These are phyloP conservation scores for Tolypocladium cylindrosporum DNA, from an alignment of 2,329 filamentous ascomycete species.

Conservation along the genomic window DNA sequence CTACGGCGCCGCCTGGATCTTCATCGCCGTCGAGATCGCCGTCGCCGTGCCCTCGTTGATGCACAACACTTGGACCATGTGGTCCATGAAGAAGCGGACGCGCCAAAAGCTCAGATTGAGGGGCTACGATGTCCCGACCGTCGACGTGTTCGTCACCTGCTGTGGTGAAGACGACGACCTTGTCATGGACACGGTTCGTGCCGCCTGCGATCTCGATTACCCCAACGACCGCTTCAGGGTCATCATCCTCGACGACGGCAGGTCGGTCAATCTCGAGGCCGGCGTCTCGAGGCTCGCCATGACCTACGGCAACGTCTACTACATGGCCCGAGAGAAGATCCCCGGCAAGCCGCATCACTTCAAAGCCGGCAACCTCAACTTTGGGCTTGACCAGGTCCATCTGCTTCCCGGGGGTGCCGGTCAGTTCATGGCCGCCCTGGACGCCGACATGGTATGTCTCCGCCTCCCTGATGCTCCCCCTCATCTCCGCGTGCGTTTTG, in stretches of 20 bases:
- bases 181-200: conserved; percentile 46
- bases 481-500: neutral
- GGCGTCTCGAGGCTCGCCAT: conserved; percentile 25
- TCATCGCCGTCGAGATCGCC: conserved; percentile 44
- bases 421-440: conserved; percentile 51
- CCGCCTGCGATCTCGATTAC: conserved; percentile 44
- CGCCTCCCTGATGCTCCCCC: no score
- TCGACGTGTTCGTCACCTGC: conserved; percentile 48
- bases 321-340: conserved; percentile 40
- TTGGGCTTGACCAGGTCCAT: conserved; percentile 40
- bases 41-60: conserved; percentile 43
- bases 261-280: conserved; percentile 30
- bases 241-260: conserved; percentile 45
- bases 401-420: conserved; percentile 43
- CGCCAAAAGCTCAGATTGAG: conserved; percentile 42
- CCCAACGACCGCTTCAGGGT: conserved; percentile 42
- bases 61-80: conserved; percentile 49
- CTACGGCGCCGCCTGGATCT: conserved; percentile 45
- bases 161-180: conserved; percentile 47
- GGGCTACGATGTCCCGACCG: conserved; percentile 38
- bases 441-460: conserved; percentile 51
- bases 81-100: conserved; percentile 42
- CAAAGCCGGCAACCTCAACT: conserved; percentile 57
- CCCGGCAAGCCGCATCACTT: conserved; percentile 43
- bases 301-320: conserved; percentile 38